phyloP scores from a whole-genome alignment of 2,329 filamentous ascomycete genomes.

The Ophiocordyceps camponoti-rufipedis region DNA sequence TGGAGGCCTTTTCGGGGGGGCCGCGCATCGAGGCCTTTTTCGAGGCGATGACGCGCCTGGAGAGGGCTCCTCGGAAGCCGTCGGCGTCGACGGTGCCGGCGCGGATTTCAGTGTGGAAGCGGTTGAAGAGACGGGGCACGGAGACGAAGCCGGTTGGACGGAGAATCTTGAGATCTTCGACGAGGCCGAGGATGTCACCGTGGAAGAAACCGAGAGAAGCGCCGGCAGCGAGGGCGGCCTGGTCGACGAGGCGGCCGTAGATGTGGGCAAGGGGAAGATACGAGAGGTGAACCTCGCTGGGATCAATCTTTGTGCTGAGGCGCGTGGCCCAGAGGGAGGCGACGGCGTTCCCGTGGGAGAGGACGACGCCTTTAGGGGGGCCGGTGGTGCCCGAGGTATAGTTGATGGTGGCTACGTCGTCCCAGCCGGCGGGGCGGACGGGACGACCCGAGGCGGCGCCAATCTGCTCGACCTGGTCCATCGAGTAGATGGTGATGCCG shows the following conservation, averaged over 20 bases:
- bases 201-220: conserved; percentile 80
- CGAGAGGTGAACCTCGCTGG: conserved; percentile 51
- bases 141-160: conserved; percentile 70
- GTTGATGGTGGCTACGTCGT: conserved; percentile 77
- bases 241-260: conserved; percentile 71
- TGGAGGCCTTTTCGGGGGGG: conserved; percentile 54
- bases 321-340: conserved; percentile 48
- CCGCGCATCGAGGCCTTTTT: conserved; percentile 68
- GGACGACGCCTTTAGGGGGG: conserved; percentile 62
- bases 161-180: conserved; percentile 81
- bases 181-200: conserved; percentile 68
- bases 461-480: conserved; percentile 65
- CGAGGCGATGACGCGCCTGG: conserved; percentile 57
- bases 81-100: conserved; percentile 59
- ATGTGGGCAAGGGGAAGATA: conserved; percentile 93
- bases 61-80: conserved; percentile 66
- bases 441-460: conserved; percentile 53
- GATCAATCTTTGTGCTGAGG: conserved; percentile 28
- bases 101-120: conserved; percentile 71
- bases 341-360: conserved; percentile 69
- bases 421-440: conserved; percentile 50
- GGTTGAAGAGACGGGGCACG: conserved; percentile 81
- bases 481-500: conserved; percentile 62
- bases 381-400: conserved; percentile 80
- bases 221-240: conserved; percentile 53